Evolutionary conservation across 177 flowering plant species (phyloP).

Genomic region (Vitis hybrid): DNA sequence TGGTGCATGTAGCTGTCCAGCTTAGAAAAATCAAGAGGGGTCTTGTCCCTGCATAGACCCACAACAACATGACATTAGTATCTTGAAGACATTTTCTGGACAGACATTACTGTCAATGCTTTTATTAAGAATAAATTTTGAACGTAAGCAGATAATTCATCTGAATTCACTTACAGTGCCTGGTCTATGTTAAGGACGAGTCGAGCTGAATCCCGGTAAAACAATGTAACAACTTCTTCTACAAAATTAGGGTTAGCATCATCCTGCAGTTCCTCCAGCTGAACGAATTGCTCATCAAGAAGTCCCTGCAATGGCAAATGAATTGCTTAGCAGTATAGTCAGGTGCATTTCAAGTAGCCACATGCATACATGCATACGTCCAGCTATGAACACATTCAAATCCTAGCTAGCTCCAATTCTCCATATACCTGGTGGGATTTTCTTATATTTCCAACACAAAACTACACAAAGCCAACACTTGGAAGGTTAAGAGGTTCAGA

Average conservation of each 20-base stretch:
- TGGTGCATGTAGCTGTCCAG: slow-evolving; percentile 73
- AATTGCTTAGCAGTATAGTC: no score
- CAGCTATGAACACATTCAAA: no score
- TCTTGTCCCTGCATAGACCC: slow-evolving; percentile 45
- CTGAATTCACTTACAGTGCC: slow-evolving; percentile 51
- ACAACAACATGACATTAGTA: not conserved
- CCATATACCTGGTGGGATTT: no score
- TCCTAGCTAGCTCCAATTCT: no score
- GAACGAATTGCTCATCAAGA: slow-evolving; percentile 76
- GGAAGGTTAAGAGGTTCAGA: not conserved
- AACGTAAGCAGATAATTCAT: not conserved
- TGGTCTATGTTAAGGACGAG: slow-evolving; percentile 55
- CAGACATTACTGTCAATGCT: no score
- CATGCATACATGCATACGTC: no score
- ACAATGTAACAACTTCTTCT: slow-evolving; percentile 77
- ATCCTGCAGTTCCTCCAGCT: slow-evolving; percentile 82
- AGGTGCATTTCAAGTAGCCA: no score
- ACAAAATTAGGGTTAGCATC: slow-evolving; percentile 79
- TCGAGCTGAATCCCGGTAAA: slow-evolving; percentile 65
- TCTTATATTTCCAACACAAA: no score
- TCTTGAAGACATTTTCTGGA: not conserved
- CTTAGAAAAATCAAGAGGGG: slow-evolving; percentile 62
- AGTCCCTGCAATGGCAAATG: slow-evolving; percentile 48
- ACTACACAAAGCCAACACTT: no score
- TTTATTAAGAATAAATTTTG: not conserved